Percentiles rank a stretch among this genome's conserved stretches.
These are phyloP conservation scores for Russula lepida DNA, from an alignment of 768 basidiomycete genomes.

Conservation along the genomic window DNA sequence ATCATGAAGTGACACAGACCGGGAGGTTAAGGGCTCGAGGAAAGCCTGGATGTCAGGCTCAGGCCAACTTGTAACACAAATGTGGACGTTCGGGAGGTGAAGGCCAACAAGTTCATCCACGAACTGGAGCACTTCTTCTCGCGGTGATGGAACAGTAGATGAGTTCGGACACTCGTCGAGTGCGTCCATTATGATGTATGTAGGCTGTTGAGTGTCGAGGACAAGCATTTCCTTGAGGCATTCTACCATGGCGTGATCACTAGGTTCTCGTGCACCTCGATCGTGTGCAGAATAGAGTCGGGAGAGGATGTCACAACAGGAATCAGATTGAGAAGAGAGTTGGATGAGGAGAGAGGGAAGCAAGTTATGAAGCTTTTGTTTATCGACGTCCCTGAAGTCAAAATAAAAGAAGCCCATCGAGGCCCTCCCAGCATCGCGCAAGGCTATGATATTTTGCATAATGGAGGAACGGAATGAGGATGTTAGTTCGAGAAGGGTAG, in stretches of 20 bases:
- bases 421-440: neutral
- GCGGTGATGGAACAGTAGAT: neutral
- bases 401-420: conserved; percentile 4
- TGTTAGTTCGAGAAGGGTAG: neutral
- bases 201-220: neutral
- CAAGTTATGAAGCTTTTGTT: neutral
- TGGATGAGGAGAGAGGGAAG: conserved; percentile 3
- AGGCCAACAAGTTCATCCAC: neutral
- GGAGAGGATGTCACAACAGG: neutral
- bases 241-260: neutral
- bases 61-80: conserved; percentile 7
- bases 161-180: conserved; percentile 5
- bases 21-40: neutral
- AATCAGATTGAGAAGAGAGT: neutral
- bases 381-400: neutral
- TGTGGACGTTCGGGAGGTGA: neutral
- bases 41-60: neutral
- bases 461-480: neutral
- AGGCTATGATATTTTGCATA: neutral
- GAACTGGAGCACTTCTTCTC: neutral
- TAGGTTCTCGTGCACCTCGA: neutral
- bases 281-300: neutral
- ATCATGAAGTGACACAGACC: neutral
- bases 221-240: conserved; percentile 3
- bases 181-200: conserved; percentile 8